Percentiles rank a stretch among this genome's conserved stretches.
Evolutionary conservation across 176 grass and related monocot genomes (phyloP).

Genomic region (barley (Hordeum vulgare)): DNA sequence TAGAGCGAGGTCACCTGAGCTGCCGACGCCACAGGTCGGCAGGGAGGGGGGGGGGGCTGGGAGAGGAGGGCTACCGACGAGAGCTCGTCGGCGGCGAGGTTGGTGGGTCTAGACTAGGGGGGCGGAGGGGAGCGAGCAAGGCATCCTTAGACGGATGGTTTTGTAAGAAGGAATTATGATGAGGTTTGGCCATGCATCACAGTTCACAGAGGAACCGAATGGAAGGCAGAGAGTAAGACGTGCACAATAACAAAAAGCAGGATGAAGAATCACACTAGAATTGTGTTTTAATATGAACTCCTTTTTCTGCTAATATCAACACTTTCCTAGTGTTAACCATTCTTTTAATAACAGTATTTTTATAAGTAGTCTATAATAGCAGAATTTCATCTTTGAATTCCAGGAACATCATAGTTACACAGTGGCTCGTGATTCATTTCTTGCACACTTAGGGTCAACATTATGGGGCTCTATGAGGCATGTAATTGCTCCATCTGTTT

Average conservation of each 20-base stretch:
- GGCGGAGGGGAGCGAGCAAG: too few species aligned
- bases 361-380: background rate
- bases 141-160: background rate
- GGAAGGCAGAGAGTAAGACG: too few species aligned
- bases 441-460: slow-evolving; percentile 82
- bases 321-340: background rate
- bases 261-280: background rate
- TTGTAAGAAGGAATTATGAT: background rate
- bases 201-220: too few species aligned
- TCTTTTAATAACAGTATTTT: background rate
- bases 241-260: background rate
- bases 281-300: background rate
- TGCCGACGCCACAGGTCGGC: too few species aligned
- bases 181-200: background rate
- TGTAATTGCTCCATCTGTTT: slow-evolving; percentile 90
- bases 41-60: too few species aligned
- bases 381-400: background rate
- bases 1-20: too few species aligned
- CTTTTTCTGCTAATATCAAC: background rate
- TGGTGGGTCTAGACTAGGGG: too few species aligned
- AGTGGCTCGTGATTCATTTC: slow-evolving; percentile 87
- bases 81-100: too few species aligned
- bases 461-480: slow-evolving; percentile 92
- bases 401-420: slow-evolving; percentile 79
- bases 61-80: too few species aligned